Conservation (phyloP, 495 filamentous ascomycete genomes). For the Xylaria curta region DNA sequence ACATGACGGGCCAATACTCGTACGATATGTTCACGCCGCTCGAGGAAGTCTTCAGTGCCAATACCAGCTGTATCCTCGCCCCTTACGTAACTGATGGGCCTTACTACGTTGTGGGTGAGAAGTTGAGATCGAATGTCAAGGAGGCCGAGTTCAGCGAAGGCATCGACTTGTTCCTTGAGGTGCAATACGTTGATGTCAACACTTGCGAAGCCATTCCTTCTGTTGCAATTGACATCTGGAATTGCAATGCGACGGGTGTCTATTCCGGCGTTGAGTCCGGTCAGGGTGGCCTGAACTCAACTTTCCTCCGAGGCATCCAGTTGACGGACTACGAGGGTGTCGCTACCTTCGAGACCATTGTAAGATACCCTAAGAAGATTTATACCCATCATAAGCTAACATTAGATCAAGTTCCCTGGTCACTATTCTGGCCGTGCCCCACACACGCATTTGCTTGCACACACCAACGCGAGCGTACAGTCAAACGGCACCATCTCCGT, state of each 20-base stretch:
- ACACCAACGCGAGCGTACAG: slow-evolving; percentile 55
- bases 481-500: slow-evolving; percentile 59
- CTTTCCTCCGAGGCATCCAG: slow-evolving; percentile 59
- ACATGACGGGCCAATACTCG: slow-evolving; percentile 49
- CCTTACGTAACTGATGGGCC: slow-evolving; percentile 61
- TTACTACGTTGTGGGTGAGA: slow-evolving; percentile 61
- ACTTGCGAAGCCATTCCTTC: slow-evolving; percentile 62
- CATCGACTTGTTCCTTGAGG: slow-evolving; percentile 52
- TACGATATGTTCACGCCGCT: slow-evolving; percentile 50
- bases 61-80: slow-evolving; percentile 53
- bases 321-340: slow-evolving; percentile 60
- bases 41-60: slow-evolving; percentile 56
- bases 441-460: slow-evolving; percentile 62
- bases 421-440: slow-evolving; percentile 64
- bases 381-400: neutral
- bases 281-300: slow-evolving; percentile 48
- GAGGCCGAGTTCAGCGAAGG: slow-evolving; percentile 52
- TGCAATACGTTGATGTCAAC: slow-evolving; percentile 61
- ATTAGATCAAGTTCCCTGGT: slow-evolving; percentile 53
- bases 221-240: slow-evolving; percentile 63
- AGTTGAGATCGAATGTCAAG: slow-evolving; percentile 52
- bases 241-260: slow-evolving; percentile 60
- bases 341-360: slow-evolving; percentile 58
- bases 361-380: neutral
- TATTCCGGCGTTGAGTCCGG: slow-evolving; percentile 60